Conservation (phyloP, 2,329 filamentous ascomycete genomes). For the Torrubiellomyces zombiae region DNA sequence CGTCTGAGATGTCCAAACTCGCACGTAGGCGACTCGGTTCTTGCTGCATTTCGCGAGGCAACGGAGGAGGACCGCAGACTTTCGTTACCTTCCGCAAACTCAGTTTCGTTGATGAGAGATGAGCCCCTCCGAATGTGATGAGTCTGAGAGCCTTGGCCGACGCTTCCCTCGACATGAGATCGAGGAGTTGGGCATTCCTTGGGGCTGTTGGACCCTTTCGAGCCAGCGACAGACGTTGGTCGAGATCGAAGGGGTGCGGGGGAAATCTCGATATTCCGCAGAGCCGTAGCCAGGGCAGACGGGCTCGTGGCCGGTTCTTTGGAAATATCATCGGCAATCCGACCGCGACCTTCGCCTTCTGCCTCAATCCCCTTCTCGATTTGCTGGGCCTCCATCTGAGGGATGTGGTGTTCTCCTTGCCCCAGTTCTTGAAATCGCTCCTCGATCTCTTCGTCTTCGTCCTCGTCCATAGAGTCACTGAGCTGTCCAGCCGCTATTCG, state of each 20-base stretch:
- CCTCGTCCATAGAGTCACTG: constrained; percentile 56
- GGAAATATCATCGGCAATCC: constrained; percentile 3
- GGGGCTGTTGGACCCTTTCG: constrained; percentile 77
- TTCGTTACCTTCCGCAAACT: constrained; percentile 72
- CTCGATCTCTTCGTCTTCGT: constrained; percentile 22
- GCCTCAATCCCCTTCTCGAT: constrained; percentile 4
- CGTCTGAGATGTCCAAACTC: constrained; percentile 64
- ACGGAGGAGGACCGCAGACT: constrained; percentile 70
- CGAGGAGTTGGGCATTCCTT: constrained; percentile 81
- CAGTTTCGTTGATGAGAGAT: constrained; percentile 69
- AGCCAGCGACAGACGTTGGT: constrained; percentile 40
- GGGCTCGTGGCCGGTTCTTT: constrained; percentile 17
- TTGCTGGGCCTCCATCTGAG: constrained; percentile 5
- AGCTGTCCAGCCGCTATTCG: constrained; percentile 73
- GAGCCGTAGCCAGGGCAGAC: constrained; percentile 38
- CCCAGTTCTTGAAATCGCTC: too few species aligned
- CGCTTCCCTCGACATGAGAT: constrained; percentile 46
- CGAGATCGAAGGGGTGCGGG: constrained; percentile 21
- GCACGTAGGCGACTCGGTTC: constrained; percentile 81
- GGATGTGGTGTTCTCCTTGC: too few species aligned
- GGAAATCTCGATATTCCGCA: constrained; percentile 23
- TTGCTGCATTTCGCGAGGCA: constrained; percentile 46
- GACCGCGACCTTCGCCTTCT: constrained; percentile 6
- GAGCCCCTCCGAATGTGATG: constrained; percentile 51
- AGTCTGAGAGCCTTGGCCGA: constrained; percentile 39